Percentiles rank a stretch among this genome's conserved stretches.
Conservation (phyloP, 78 protist genomes). For the slime mould (Dictyostelium discoideum) region DNA sequence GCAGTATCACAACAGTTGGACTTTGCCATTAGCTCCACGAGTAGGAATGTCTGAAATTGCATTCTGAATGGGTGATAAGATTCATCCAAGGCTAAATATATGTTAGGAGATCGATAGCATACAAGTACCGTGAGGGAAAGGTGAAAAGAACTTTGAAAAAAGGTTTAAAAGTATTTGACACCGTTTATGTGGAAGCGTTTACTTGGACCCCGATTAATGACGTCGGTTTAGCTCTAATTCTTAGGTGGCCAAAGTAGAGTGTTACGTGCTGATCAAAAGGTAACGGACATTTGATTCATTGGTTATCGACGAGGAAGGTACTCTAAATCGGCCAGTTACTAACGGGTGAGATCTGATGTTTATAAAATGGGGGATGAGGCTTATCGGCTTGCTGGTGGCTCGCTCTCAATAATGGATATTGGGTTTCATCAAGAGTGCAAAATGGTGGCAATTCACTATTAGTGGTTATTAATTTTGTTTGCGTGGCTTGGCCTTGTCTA, state of each 20-base stretch:
- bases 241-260: constrained; percentile 1
- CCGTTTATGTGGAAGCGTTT: constrained; percentile 79
- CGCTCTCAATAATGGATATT: neutral
- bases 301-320: neutral
- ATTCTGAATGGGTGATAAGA: constrained; percentile 90
- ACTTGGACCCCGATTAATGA: neutral
- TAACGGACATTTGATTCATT: neutral
- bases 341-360: constrained; percentile 10
- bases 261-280: constrained; percentile 20
- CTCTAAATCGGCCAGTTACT: constrained; percentile 6
- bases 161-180: constrained; percentile 87
- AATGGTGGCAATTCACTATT: neutral
- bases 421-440: neutral
- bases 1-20: neutral
- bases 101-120: constrained; percentile 90
- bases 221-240: constrained; percentile 13
- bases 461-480: neutral
- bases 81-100: constrained; percentile 88
- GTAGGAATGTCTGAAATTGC: constrained; percentile 94
- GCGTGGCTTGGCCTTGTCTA: neutral
- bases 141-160: constrained; percentile 95
- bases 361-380: neutral
- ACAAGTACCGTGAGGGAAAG: constrained; percentile 97
- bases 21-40: constrained; percentile 38
- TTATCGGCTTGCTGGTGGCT: constrained; percentile 1